Percentiles rank a stretch among this genome's conserved stretches.
Conservation (phyloP, 2,329 filamentous ascomycete species). For the Hypoxylon sp. region DNA sequence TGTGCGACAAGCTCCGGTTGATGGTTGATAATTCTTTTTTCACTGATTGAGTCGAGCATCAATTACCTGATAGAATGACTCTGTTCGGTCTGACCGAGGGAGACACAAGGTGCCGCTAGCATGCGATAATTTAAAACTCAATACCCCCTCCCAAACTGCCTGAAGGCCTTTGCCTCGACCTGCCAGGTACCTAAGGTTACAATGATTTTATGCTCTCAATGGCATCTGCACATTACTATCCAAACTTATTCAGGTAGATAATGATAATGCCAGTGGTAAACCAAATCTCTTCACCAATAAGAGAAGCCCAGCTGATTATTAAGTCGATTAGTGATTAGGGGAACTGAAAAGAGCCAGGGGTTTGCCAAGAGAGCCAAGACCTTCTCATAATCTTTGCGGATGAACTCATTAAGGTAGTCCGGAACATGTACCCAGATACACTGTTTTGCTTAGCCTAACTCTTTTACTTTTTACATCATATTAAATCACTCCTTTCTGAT, state of each 20-base stretch:
- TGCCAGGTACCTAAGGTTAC: not conserved
- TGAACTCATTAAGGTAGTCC: constrained; percentile 23
- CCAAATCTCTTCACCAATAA: constrained; percentile 5
- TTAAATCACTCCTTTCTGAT: constrained; percentile 30
- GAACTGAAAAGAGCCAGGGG: constrained; percentile 27
- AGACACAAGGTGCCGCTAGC: constrained; percentile 22
- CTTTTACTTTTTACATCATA: constrained; percentile 22
- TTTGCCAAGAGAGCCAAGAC: constrained; percentile 23
- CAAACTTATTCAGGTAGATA: constrained; percentile 9
- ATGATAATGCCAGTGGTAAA: constrained; percentile 13
- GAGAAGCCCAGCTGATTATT: not conserved
- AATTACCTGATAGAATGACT: constrained; percentile 12
- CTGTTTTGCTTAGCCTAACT: not conserved
- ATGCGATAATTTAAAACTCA: constrained; percentile 37
- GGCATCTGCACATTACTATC: constrained; percentile 6
- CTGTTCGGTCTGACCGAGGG: constrained; percentile 34
- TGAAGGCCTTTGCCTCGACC: constrained; percentile 28
- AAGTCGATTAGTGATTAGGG: constrained; percentile 14
- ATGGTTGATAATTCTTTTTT: not conserved
- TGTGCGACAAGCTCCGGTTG: constrained; percentile 27
- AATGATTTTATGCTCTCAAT: constrained; percentile 3
- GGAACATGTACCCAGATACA: constrained; percentile 12
- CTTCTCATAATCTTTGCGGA: constrained; percentile 15
- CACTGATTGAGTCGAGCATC: constrained; percentile 16
- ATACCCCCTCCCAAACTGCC: constrained; percentile 37